These are phyloP conservation scores for Macadamia integrifolia DNA, from an alignment of 164 flowering plant species.

Conservation along the genomic window DNA sequence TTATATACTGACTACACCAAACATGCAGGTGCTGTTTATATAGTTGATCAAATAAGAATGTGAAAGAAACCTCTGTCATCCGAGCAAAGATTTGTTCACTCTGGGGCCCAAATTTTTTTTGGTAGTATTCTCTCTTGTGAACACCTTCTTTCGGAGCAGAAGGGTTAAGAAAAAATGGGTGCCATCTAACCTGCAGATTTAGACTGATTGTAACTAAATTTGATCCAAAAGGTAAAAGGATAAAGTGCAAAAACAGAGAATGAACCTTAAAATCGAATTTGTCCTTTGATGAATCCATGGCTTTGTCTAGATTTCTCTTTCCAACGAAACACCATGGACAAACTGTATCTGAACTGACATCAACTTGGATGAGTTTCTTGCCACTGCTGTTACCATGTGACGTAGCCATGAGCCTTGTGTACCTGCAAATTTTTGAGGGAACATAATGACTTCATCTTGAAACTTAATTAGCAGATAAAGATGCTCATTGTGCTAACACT, in stretches of 20 bases:
- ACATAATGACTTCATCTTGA: too few relatives aligned
- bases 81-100: constrained; percentile 38
- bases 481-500: too few relatives aligned
- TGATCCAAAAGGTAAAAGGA: background rate
- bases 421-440: constrained; percentile 16
- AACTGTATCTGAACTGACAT: constrained; percentile 77
- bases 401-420: constrained; percentile 41
- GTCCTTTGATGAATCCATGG: constrained; percentile 63
- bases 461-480: too few relatives aligned
- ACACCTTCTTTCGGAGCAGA: constrained; percentile 83
- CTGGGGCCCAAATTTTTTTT: constrained; percentile 60
- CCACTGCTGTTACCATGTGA: constrained; percentile 24
- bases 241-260: background rate
- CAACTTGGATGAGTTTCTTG: constrained; percentile 70
- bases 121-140: constrained; percentile 48
- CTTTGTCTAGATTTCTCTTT: constrained; percentile 78
- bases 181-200: constrained; percentile 67
- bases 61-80: constrained; percentile 65
- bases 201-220: background rate
- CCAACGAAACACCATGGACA: constrained; percentile 99
- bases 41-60: constrained; percentile 1
- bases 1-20: background rate
- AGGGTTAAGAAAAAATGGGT: constrained; percentile 76
- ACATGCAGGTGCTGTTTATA: background rate
- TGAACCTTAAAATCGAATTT: constrained; percentile 74